These are phyloP conservation scores for Laguncularia racemosa DNA, from an alignment of 345 rosid species.

Conservation along the genomic window DNA sequence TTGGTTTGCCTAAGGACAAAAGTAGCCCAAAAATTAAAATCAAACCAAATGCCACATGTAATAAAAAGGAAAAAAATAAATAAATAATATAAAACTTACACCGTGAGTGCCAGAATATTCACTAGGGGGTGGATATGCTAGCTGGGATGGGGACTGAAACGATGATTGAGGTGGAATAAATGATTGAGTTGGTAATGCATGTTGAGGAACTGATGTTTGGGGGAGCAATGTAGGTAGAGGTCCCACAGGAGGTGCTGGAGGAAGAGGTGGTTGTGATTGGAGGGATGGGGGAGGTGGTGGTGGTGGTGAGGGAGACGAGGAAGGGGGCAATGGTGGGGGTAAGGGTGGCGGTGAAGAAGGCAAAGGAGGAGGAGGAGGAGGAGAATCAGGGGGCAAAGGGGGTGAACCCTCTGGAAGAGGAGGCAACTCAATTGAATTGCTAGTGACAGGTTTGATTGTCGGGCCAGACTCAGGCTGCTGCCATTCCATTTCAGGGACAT, in stretches of 20 bases:
- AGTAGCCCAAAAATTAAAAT: conserved; percentile 1
- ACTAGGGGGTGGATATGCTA: conserved; percentile 48
- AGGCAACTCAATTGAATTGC: conserved; percentile 23
- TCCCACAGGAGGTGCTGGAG: conserved; percentile 24
- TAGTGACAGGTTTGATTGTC: conserved; percentile 23
- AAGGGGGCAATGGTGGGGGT: conserved; percentile 31
- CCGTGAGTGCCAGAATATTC: conserved; percentile 37
- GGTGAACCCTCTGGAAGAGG: conserved; percentile 53
- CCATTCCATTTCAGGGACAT: conserved; percentile 24
- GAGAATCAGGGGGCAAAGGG: conserved; percentile 64
- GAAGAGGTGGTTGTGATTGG: conserved; percentile 23
- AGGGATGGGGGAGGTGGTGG: conserved; percentile 17
- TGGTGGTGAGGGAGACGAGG: conserved; percentile 29
- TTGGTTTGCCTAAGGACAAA: conserved; percentile 50
- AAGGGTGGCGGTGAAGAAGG: conserved; percentile 66
- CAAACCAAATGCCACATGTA: conserved; percentile 4
- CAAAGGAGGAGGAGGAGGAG: conserved; percentile 68
- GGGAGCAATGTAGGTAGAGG: conserved; percentile 21
- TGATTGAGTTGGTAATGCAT: conserved; percentile 37
- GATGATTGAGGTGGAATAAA: conserved; percentile 34
- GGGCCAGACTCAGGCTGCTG: conserved; percentile 25
- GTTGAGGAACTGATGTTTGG: conserved; percentile 25
- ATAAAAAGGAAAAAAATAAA: conserved; percentile 10
- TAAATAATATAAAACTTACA: conserved; percentile 30
- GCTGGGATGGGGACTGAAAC: conserved; percentile 45